Evolutionary conservation across 495 filamentous ascomycete species (phyloP), one percentile per base, ranked within the genome.

Genomic region (Cladorrhinum samala): DNA sequence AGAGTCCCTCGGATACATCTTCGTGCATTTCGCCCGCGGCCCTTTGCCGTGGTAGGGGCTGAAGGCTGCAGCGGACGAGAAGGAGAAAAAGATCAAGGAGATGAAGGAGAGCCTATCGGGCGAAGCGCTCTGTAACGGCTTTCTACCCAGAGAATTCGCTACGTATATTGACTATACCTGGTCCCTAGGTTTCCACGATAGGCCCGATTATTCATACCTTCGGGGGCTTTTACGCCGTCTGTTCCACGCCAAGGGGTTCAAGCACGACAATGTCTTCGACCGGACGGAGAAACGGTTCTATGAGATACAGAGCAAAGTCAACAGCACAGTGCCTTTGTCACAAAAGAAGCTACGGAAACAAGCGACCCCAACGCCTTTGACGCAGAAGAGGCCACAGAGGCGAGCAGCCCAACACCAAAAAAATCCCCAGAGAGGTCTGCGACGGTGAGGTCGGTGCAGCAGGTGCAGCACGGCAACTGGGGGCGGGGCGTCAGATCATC

Each of bases 1-100:
- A 49, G 70, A 76, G 52, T 65, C 67, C 46, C 55, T 76, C 19
- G 70, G 70, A 49, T 76, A 74, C 53, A 48, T 72, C 13, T 50
- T 72, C 16, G 30, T 71, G 17, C 70, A 72, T 54, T 68, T 75
- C 36, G 43, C 65, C 50, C 57, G 58, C 25, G 67, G 72, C 47
- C 58, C 56, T n/a, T 59, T 76, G 13, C 73, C 68, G 20, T 77
- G 69, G 72, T 54, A 69, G 40, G 57, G 55, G 47, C 37, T 63
- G 14, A 50, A 57, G 51, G 42, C 59, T 51, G 19, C 57, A n/a
- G 59, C 55, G 16, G 45, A 57, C 5, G 53, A 59, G 45, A 49
- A 41, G 42, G 37, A 51, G 14, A 53, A 45, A 23, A 49, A 41
- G 43, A 53, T 61, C 45, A 57, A 52, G 33, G 54, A 60, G 41